Evolutionary conservation across 2,329 filamentous ascomycete species (phyloP), one percentile per base, ranked within the genome.

Genomic region (Hyphodiscus sp.): DNA sequence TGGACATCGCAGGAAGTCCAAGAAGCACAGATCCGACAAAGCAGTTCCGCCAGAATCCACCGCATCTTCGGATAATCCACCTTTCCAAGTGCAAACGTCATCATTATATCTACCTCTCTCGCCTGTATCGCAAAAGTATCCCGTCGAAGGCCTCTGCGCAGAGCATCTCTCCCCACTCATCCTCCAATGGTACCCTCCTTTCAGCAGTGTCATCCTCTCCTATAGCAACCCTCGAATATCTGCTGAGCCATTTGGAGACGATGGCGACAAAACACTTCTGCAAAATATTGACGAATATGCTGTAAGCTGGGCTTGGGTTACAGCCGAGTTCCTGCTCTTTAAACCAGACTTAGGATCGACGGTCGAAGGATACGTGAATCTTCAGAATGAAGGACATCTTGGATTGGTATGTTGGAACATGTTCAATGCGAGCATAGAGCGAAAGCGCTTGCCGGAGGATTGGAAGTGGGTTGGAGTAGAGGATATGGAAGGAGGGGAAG

Each of bases 321-420:
- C 90, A 0, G 90, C 87, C 1, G 90, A 95, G 20, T 87, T 96
- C 58, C 77, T 95, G 45, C 74, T 97, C 18, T 95, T 96, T 68
- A 80, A 86, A 30, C 92, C 94, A 0, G 76, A 78, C 50, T 80
- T 81, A 45, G 88, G 89, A 38, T 82, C 84, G 9, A 83, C 80
- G 70, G 79, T 97, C 66, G 85, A 91, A 61, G 94, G 90, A 11
- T 85, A 79, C 61, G 80, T 96, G 52, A 94, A 92, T 64, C 76
- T 96, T 29, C 89, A 95, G 67, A 92, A 87, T 47, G 89, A 94
- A 62, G 90, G 89, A 7, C 90, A 96, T 66, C 78, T 99, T 7
- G 91, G 92, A 19, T 80, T 96, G 2, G 83, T 95, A 11, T 94
- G 90, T 69, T 91, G 90, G 72, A 92, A 92, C 69, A 82, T 90